These are phyloP conservation scores for Globisporangium takayamanum DNA, from an alignment of 352 stramenopile genomes.

Conservation along the genomic window DNA sequence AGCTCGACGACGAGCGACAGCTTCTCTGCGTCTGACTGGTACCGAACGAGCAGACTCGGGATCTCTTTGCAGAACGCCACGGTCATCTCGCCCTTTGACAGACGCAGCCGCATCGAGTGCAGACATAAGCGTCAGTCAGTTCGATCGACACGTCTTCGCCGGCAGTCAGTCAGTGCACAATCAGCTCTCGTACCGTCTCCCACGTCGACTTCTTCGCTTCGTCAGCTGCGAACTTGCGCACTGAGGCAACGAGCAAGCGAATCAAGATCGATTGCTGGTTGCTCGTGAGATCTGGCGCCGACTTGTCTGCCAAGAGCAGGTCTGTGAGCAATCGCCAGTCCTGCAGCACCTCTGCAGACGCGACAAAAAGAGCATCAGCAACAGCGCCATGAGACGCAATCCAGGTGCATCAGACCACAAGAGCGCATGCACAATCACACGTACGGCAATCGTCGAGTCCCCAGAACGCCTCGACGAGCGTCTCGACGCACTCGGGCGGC, in stretches of 20 bases:
- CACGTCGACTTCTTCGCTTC: constrained; percentile 37
- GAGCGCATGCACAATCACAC: constrained; percentile 17
- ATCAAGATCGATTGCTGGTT: constrained; percentile 80
- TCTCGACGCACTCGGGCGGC: constrained; percentile 55
- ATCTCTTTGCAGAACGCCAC: constrained; percentile 79
- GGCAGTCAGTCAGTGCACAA: neutral
- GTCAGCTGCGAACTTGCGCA: constrained; percentile 51
- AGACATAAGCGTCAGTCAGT: neutral
- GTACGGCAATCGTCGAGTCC: constrained; percentile 80
- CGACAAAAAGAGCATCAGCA: neutral
- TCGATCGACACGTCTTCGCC: neutral
- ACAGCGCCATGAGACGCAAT: constrained; percentile 9
- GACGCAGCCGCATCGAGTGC: neutral
- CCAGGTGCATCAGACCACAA: neutral
- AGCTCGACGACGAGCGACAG: constrained; percentile 66
- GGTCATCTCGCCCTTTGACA: constrained; percentile 60
- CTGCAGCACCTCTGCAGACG: constrained; percentile 61
- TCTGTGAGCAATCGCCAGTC: constrained; percentile 75
- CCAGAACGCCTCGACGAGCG: constrained; percentile 83
- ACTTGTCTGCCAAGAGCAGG: constrained; percentile 75
- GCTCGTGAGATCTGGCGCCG: constrained; percentile 64
- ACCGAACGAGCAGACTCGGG: constrained; percentile 61
- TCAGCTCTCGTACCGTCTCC: constrained; percentile 33
- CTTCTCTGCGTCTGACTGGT: constrained; percentile 79
- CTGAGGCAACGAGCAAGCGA: constrained; percentile 53